Conservation (phyloP, 495 filamentous ascomycete genomes). For the Chaetomium tenue region DNA sequence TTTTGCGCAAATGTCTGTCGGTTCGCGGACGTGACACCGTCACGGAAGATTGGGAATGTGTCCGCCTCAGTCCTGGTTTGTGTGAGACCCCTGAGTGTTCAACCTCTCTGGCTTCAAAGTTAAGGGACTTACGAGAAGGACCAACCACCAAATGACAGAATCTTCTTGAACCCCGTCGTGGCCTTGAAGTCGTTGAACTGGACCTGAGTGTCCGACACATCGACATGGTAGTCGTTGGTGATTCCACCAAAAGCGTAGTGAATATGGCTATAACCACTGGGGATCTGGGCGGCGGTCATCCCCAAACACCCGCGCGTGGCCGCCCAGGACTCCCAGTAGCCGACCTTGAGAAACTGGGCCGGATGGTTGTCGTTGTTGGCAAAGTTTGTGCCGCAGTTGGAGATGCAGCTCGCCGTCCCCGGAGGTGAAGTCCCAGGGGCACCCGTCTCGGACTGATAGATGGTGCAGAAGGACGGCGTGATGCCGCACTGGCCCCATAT, state of each 20-base stretch:
- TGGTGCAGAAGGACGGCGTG: constrained; percentile 47
- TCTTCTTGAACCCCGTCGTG: constrained; percentile 28
- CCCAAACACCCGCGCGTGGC: constrained; percentile 27
- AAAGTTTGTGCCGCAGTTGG: constrained; percentile 45
- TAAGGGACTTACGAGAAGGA: constrained; percentile 18
- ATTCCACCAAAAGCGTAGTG: constrained; percentile 36
- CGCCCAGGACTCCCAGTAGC: constrained; percentile 36
- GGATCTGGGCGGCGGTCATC: constrained; percentile 24
- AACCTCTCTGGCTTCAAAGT: too few relatives aligned
- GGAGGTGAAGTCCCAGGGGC: constrained; percentile 39
- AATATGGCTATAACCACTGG: constrained; percentile 32
- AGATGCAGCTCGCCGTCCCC: constrained; percentile 47
- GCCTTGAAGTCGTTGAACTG: constrained; percentile 23
- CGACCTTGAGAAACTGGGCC: constrained; percentile 32
- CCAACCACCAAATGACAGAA: constrained; percentile 48
- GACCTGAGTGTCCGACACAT: constrained; percentile 9
- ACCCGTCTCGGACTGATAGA: constrained; percentile 30
- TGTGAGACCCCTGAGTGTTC: too few relatives aligned
- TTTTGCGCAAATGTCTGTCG: constrained; percentile 30
- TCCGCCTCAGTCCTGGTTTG: neutral
- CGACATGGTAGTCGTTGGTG: constrained; percentile 18
- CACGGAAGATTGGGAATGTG: constrained; percentile 31
- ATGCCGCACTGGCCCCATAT: constrained; percentile 52
- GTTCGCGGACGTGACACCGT: constrained; percentile 29
- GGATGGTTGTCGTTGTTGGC: neutral